A percentile compares a stretch with the other conserved stretches of the same genome.
Evolutionary conservation across 2,329 filamentous ascomycete genomes (phyloP).

Genomic region (Aspergillaceae sp.): DNA sequence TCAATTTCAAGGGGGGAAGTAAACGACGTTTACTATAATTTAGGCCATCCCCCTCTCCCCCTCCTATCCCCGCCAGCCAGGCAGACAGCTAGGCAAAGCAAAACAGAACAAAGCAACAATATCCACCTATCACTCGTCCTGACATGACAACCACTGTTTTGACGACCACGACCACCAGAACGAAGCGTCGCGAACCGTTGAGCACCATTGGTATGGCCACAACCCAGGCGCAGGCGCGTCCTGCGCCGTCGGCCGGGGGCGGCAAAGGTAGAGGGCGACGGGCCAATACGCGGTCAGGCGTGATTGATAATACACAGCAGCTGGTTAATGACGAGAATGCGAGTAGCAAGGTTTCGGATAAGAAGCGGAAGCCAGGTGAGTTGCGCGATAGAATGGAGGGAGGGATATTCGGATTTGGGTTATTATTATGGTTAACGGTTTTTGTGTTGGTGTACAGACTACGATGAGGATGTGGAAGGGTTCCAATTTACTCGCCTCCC

Average conservation of each 20-base stretch:
- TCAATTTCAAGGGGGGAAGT: too few species aligned
- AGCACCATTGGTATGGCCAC: constrained; percentile 30
- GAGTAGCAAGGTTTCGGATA: constrained; percentile 17
- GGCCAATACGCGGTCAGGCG: constrained; percentile 28
- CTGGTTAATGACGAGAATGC: constrained; percentile 17
- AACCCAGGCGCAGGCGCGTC: constrained; percentile 30
- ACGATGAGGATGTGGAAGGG: constrained; percentile 66
- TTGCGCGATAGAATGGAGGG: constrained; percentile 1
- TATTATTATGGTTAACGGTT: constrained; percentile 4
- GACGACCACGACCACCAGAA: constrained; percentile 23
- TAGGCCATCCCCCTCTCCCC: too few species aligned
- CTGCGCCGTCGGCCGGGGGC: constrained; percentile 19
- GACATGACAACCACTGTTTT: constrained; percentile 34
- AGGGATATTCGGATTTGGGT: background rate
- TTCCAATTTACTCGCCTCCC: constrained; percentile 67
- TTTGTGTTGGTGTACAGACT: constrained; percentile 30
- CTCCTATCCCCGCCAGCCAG: constrained; percentile 1
- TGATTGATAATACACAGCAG: constrained; percentile 23
- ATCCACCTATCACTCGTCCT: constrained; percentile 9
- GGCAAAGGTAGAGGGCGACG: constrained; percentile 16
- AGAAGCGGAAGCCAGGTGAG: constrained; percentile 40
- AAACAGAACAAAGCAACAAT: constrained; percentile 5
- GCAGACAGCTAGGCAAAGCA: constrained; percentile 2
- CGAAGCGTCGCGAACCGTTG: constrained; percentile 31
- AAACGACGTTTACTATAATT: too few species aligned